Conservation (phyloP, 2,329 filamentous ascomycete genomes). For the Xylaria sp. region DNA sequence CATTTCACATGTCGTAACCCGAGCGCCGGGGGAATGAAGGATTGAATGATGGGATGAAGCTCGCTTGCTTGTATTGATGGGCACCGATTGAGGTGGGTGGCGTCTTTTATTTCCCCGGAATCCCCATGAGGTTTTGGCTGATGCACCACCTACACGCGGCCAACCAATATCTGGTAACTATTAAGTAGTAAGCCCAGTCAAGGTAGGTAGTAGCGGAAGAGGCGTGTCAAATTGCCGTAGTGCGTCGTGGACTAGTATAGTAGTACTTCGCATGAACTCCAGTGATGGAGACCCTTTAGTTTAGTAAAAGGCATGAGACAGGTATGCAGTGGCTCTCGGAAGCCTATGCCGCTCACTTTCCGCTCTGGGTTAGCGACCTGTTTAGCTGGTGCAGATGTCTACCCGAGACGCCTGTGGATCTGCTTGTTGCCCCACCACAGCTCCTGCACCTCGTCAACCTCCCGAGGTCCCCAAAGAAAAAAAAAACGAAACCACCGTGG, state of each 20-base stretch:
- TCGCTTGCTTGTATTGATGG: slow-evolving; percentile 11
- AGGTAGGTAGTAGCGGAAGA: slow-evolving; percentile 1
- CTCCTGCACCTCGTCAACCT: slow-evolving; percentile 20
- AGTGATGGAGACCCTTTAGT: no score
- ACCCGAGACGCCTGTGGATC: slow-evolving; percentile 14
- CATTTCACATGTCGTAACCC: slow-evolving; percentile 43
- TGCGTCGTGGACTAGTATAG: background rate
- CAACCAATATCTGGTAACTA: background rate
- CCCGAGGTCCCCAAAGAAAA: slow-evolving; percentile 16
- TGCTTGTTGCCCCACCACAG: slow-evolving; percentile 21
- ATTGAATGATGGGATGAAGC: slow-evolving; percentile 6
- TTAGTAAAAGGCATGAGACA: background rate
- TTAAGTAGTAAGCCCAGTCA: background rate
- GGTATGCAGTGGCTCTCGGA: slow-evolving; percentile 11
- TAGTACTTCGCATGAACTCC: slow-evolving; percentile 2
- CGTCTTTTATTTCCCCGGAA: background rate
- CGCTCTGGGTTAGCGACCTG: slow-evolving; percentile 9
- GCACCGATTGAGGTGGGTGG: slow-evolving; percentile 1
- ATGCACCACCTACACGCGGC: background rate
- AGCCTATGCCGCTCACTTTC: slow-evolving; percentile 17
- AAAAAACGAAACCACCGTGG: slow-evolving; percentile 24
- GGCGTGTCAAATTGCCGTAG: slow-evolving; percentile 10
- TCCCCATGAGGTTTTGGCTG: background rate
- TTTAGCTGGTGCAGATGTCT: slow-evolving; percentile 8
- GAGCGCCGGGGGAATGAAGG: slow-evolving; percentile 12